Conservation (phyloP, 192 early-diverging fungal genomes). For the Phycomyces blakesleeanus region DNA sequence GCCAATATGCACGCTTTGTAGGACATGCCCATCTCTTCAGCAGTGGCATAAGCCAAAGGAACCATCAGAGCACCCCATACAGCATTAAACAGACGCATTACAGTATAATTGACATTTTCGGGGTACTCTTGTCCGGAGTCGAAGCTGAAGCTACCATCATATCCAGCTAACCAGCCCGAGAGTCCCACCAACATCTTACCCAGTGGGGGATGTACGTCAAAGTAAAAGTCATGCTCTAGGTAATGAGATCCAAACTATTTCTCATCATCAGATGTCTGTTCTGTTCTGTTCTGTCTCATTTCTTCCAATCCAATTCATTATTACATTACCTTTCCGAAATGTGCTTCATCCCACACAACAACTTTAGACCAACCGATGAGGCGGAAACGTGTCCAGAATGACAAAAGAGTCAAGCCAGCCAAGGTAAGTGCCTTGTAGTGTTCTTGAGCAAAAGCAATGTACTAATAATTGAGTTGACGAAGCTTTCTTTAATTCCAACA, state of each 20-base stretch:
- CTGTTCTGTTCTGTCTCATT: neutral
- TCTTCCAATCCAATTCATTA: neutral
- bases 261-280: neutral
- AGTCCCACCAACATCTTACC: constrained; percentile 95
- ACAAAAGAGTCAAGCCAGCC: constrained; percentile 51
- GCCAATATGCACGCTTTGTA: constrained; percentile 64
- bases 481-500: neutral
- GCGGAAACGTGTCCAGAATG: constrained; percentile 65
- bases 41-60: constrained; percentile 89
- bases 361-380: constrained; percentile 54
- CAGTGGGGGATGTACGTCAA: constrained; percentile 97
- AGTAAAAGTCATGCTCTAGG: constrained; percentile 89
- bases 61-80: constrained; percentile 86
- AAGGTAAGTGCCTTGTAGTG: constrained; percentile 50
- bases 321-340: constrained; percentile 53
- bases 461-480: constrained; percentile 18
- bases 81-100: constrained; percentile 89
- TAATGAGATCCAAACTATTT: constrained; percentile 93
- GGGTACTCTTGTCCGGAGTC: constrained; percentile 78
- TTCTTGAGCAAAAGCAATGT: constrained; percentile 40
- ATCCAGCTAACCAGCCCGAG: constrained; percentile 81
- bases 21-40: constrained; percentile 70
- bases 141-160: constrained; percentile 85
- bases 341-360: constrained; percentile 77
- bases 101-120: constrained; percentile 73